Conservation (phyloP, 306 rosid species). For the Vigna trinervia region DNA sequence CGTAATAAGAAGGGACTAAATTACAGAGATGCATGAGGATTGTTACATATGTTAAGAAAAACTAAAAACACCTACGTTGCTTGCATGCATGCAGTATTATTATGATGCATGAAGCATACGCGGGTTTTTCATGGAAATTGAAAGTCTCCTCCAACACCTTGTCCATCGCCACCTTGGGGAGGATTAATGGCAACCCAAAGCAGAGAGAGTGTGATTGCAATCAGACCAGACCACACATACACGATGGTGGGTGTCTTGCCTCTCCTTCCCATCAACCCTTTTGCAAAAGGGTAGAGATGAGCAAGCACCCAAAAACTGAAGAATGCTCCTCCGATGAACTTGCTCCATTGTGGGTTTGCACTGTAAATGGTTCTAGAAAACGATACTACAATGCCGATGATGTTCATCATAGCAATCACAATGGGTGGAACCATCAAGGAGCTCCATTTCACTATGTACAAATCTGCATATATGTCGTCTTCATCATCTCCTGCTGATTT, state of each 20-base stretch:
- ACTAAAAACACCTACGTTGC: too few relatives aligned
- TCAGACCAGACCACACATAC: not conserved
- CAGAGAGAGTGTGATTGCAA: not conserved
- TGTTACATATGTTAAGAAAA: not conserved
- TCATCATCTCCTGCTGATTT: not conserved
- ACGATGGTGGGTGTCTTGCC: not conserved
- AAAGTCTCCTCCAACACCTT: not conserved
- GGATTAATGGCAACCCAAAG: conserved; percentile 1
- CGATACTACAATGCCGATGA: not conserved
- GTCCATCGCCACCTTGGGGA: not conserved
- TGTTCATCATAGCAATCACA: conserved; percentile 1
- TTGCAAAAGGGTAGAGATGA: not conserved
- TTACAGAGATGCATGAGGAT: not conserved
- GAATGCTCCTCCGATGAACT: not conserved
- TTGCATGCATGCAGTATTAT: too few relatives aligned
- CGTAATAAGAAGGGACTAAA: not conserved
- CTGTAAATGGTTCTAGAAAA: not conserved
- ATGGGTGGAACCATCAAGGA: not conserved
- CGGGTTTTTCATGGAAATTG: not conserved
- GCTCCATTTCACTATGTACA: not conserved
- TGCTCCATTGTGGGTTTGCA: not conserved
- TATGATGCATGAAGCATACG: too few relatives aligned
- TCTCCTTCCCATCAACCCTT: conserved; percentile 6
- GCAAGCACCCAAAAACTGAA: conserved; percentile 7
- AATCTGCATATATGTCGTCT: not conserved